Conservation (phyloP, 1,139 yeast genomes). For the Meyerozyma guilliermondii region DNA sequence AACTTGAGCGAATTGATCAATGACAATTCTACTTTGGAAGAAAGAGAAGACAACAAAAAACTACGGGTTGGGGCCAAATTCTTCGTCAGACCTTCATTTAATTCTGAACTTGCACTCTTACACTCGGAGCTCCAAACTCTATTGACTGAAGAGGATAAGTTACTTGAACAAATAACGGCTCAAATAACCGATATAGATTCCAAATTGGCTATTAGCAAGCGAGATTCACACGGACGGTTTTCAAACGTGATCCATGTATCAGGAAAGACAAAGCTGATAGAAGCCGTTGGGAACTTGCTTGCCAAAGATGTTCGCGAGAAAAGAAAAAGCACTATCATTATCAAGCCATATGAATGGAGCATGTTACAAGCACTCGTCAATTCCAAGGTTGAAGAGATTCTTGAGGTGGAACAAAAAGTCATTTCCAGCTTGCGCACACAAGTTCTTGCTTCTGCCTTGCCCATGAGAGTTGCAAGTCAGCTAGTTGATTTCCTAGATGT, state of each 20-base stretch:
- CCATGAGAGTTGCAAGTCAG: conserved; percentile 41
- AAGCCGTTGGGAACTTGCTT: conserved; percentile 11
- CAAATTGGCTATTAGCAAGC: conserved; percentile 23
- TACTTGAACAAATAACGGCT: conserved; percentile 17
- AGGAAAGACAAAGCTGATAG: conserved; percentile 28
- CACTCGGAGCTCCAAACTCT: conserved; percentile 32
- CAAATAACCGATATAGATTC: conserved; percentile 23
- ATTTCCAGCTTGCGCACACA: conserved; percentile 35
- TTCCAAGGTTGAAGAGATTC: conserved; percentile 22
- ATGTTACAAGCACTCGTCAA: conserved; percentile 22
- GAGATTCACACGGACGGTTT: conserved; percentile 26
- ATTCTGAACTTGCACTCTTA: conserved; percentile 7
- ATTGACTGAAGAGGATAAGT: conserved; percentile 17
- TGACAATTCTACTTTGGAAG: conserved; percentile 5
- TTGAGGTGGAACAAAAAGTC: conserved; percentile 40
- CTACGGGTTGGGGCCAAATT: neutral
- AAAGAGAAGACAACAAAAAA: conserved; percentile 3
- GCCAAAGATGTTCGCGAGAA: conserved; percentile 21
- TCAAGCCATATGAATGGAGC: conserved; percentile 32
- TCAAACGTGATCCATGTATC: conserved; percentile 29
- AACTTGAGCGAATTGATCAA: conserved; percentile 10
- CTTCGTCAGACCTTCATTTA: neutral
- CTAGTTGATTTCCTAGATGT: conserved; percentile 69
- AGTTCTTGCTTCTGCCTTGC: conserved; percentile 32
- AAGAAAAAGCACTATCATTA: conserved; percentile 24